Evolutionary conservation across 805 yeast species (phyloP), one percentile per base, ranked within the genome.

Genomic region (Lachancea sp.): DNA sequence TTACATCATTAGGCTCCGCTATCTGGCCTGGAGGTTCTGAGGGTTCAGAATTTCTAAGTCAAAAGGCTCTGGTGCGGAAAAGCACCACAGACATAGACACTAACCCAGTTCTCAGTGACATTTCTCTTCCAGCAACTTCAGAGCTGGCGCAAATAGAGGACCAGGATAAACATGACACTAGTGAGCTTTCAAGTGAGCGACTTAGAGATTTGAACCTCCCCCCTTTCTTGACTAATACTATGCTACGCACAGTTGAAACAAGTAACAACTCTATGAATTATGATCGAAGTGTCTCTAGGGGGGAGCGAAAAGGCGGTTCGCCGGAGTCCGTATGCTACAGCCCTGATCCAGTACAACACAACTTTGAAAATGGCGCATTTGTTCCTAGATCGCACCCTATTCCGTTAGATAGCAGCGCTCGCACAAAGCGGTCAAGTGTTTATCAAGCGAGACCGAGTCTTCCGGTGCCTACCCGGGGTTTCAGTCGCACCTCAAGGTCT

Each of bases 371-470:
- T 7, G 22, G 28, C 16, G 4, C 22, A 6, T 34, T 34, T 15
- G 4, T 23, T 13, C 9, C 23, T 5, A 28, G 42, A 20, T 39
- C 59, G 2, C 36, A 54, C 31, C 51, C 50, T 16, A 51, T 57
- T 32, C 46, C 57, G 11, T 22, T 58, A 16, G 47, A 43, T 26
- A 55, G 52, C 36, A 51, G 50, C 25, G 52, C 58, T n/a, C 49
- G 51, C n/a, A 15, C 36, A 8, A 58, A 59, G 31, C 46, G 65
- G 30, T 58, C 65, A 9, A 58, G 64, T 32, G 55, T 55, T 18
- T 60, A 61, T 43, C 63, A 60, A 29, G 55, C 63, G 1, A 58
- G 52, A 40, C 55, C 58, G 2, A 63, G 56, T 1, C 59, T 55
- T 6, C 63, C 64, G 0, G 56, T 61, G 5, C 65, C 64, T 5